Base-by-base conservation (phyloP, 192 early-diverging fungal genomes). In the Dispira simplex region DNA sequence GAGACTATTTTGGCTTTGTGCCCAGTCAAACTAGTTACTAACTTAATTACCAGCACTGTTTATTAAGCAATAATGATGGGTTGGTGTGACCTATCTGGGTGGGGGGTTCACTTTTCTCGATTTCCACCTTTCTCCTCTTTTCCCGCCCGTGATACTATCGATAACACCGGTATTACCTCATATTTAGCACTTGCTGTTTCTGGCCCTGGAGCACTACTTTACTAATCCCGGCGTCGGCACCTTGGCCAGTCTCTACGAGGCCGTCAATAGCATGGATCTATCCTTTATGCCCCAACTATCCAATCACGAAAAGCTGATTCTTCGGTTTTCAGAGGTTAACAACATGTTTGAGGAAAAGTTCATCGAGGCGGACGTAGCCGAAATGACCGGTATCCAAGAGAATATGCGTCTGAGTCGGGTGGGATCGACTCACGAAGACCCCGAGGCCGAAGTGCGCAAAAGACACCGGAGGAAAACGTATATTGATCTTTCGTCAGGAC, bases 131-230 rank as follows among this genome's bases (percentile, higher is more conserved):
- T n/a, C n/a, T n/a, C n/a, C n/a, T n/a, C n/a, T n/a, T n/a, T n/a
- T n/a, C n/a, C n/a, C n/a, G n/a, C n/a, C n/a, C n/a, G 32, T 39
- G 32, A 6, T 39, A 39, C 32, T 39, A 39, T 39, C 6, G 32
- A 6, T 39, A 39, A 39, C 32, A 39, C 32, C 32, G 6, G 1
- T 39, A 39, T 6, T 39, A 39, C 32, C 3, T 39, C 32, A 4
- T 68, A 43, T 21, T 26, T 62, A 60, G 28, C 21, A 66, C 9
- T 81, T 93, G 12, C 72, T 97, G 26, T 77, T 93, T 64, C 75
- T 93, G 64, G 93, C 93, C 0, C 78, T 97, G 62, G 92, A 97
- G 68, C 89, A 90, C 65, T 97, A 93, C 71, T 92, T 93, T 71
- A 77, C 81, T 52, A 77, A 77, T 52, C 89, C 89, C 23, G 79